A percentile compares a stretch with the other conserved stretches of the same genome.
phyloP scores from a whole-genome alignment of 1,139 yeast genomes.

The Groenewaldozyma auringiensis region DNA sequence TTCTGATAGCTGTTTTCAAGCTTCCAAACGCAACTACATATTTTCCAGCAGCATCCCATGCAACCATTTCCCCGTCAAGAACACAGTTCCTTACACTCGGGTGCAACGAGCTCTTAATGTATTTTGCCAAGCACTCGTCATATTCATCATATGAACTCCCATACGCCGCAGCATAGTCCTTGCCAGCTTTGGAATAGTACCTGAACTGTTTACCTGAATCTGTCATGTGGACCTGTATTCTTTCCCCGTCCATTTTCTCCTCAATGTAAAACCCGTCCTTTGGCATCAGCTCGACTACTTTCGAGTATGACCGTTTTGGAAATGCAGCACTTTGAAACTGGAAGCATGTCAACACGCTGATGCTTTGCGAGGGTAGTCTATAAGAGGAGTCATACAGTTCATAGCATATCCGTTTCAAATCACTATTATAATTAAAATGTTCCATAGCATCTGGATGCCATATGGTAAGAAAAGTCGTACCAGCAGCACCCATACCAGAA shows the following conservation, averaged over 20 bases:
- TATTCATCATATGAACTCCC: conserved; percentile 48
- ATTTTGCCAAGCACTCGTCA: conserved; percentile 54
- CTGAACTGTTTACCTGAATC: conserved; percentile 39
- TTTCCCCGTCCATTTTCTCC: conserved; percentile 91
- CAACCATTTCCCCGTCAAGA: conserved; percentile 91
- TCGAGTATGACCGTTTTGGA: conserved; percentile 42
- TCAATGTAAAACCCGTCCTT: conserved; percentile 58
- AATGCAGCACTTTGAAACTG: conserved; percentile 62
- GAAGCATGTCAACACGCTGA: conserved; percentile 40
- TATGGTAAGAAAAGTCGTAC: conserved; percentile 47
- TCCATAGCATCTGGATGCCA: conserved; percentile 82
- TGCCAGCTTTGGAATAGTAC: conserved; percentile 62
- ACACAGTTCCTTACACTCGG: conserved; percentile 41
- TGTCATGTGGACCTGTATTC: conserved; percentile 64
- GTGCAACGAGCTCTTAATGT: conserved; percentile 41
- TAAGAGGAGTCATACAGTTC: conserved; percentile 40
- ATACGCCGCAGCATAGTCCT: conserved; percentile 66
- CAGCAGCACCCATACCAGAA: conserved; percentile 45
- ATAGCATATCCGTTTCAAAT: conserved; percentile 54
- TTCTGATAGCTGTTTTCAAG: conserved; percentile 61
- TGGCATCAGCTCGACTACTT: conserved; percentile 39
- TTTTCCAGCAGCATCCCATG: conserved; percentile 60
- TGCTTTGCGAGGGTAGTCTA: conserved; percentile 15
- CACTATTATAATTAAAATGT: conserved; percentile 60
- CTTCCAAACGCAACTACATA: conserved; percentile 72